phyloP scores from a whole-genome alignment of 345 rosid genomes.

The Citrus glauca region DNA sequence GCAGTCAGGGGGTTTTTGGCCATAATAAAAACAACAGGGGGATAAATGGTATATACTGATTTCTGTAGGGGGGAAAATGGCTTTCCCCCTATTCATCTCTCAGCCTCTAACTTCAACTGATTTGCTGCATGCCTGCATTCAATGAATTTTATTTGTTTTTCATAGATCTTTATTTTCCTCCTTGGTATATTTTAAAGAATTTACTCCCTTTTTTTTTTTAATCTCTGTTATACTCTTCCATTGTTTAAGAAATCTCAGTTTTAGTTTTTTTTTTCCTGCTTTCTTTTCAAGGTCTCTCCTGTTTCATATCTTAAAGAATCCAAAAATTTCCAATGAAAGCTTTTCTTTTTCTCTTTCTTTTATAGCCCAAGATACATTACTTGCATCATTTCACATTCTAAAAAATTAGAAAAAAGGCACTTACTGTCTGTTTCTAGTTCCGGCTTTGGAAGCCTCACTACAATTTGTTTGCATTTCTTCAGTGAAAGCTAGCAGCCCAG shows the following conservation, averaged over 20 bases:
- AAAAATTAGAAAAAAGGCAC: too few species aligned
- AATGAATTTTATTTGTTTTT: not conserved
- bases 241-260: slow-evolving; percentile 6
- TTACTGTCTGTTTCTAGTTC: not conserved
- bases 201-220: not conserved
- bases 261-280: not conserved
- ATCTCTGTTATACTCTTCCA: not conserved
- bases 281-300: not conserved
- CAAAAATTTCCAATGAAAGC: not conserved
- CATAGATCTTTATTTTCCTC: not conserved
- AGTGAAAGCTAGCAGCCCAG: not conserved
- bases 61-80: too few species aligned
- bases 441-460: not conserved
- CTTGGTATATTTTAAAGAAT: not conserved
- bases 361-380: not conserved
- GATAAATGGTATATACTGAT: too few species aligned
- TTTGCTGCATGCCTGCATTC: too few species aligned
- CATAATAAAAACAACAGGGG: too few species aligned
- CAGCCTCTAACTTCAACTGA: not conserved
- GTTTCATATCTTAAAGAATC: not conserved
- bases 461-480: not conserved
- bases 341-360: not conserved
- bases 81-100: not conserved
- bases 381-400: not conserved
- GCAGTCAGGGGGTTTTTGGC: too few species aligned